Percentiles rank a stretch among this genome's conserved stretches.
Evolutionary conservation across 257 asterid species (phyloP).

Genomic region (Marsdenia floribunda): DNA sequence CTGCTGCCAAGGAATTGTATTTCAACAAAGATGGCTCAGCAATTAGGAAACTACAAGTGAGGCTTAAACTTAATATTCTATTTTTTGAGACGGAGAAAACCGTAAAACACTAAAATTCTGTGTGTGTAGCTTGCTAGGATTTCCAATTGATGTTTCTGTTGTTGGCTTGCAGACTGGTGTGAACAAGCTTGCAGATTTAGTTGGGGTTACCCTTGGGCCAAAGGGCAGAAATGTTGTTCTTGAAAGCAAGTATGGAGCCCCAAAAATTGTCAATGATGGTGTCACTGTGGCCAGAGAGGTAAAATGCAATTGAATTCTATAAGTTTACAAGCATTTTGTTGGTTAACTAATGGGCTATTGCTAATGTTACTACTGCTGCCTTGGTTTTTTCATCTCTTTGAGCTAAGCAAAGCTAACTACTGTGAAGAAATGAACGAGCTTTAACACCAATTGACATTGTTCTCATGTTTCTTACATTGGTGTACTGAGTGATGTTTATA

Average conservation of each 20-base stretch:
- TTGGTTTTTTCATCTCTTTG: neutral
- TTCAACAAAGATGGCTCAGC: slow-evolving; percentile 98
- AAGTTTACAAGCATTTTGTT: neutral
- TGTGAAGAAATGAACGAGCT: neutral
- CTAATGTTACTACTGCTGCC: no score
- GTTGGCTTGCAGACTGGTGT: slow-evolving; percentile 62
- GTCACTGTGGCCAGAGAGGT: slow-evolving; percentile 97
- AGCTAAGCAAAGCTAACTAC: neutral
- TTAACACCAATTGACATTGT: neutral
- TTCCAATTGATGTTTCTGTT: slow-evolving; percentile 1
- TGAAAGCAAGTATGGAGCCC: slow-evolving; percentile 96
- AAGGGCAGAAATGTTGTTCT: slow-evolving; percentile 96
- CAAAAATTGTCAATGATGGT: slow-evolving; percentile 94
- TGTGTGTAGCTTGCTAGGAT: neutral
- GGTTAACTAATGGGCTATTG: neutral
- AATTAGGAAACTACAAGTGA: slow-evolving; percentile 77
- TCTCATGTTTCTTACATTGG: neutral
- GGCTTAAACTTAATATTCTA: neutral
- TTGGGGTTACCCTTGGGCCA: slow-evolving; percentile 97
- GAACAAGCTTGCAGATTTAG: slow-evolving; percentile 89
- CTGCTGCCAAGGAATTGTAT: slow-evolving; percentile 81
- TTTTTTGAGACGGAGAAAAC: neutral
- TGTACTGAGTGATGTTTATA: neutral
- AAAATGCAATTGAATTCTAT: neutral
- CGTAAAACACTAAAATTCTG: neutral